Evolutionary conservation across 768 basidiomycete species (phyloP).

Genomic region (Phylloporus scabripes): DNA sequence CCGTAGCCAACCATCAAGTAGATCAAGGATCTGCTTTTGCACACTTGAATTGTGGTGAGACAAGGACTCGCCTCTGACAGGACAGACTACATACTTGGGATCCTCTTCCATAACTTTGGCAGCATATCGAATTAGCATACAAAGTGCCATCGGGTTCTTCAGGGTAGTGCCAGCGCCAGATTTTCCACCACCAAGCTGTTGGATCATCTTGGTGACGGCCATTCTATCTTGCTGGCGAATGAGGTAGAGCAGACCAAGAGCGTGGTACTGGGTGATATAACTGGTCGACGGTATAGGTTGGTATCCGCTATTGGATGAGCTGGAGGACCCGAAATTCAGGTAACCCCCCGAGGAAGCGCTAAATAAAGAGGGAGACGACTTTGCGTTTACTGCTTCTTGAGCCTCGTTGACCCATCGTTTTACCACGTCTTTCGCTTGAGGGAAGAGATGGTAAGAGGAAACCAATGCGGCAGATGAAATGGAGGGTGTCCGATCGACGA

Average conservation of each 20-base stretch:
- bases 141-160: constrained; percentile 95
- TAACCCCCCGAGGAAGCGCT: constrained; percentile 52
- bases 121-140: constrained; percentile 97
- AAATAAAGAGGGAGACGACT: constrained; percentile 70
- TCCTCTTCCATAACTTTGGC: constrained; percentile 99
- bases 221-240: constrained; percentile 98
- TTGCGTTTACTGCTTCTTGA: constrained; percentile 92
- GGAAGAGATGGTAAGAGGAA: constrained; percentile 95
- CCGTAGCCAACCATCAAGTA: constrained; percentile 90
- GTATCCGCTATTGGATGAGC: constrained; percentile 51
- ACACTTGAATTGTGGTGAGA: constrained; percentile 44
- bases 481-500: constrained; percentile 93
- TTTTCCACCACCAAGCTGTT: constrained; percentile 89
- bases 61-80: neutral
- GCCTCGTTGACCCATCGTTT: constrained; percentile 99
- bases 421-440: constrained; percentile 89
- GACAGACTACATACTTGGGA: constrained; percentile 69
- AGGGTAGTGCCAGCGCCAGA: constrained; percentile 77
- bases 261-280: constrained; percentile 95
- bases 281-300: constrained; percentile 85
- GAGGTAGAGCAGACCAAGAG: constrained; percentile 85
- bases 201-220: constrained; percentile 99
- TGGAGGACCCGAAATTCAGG: constrained; percentile 62
- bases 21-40: constrained; percentile 88
- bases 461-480: constrained; percentile 96